Conservation (phyloP, 306 rosid genomes). For the Cucurbita maxima region DNA sequence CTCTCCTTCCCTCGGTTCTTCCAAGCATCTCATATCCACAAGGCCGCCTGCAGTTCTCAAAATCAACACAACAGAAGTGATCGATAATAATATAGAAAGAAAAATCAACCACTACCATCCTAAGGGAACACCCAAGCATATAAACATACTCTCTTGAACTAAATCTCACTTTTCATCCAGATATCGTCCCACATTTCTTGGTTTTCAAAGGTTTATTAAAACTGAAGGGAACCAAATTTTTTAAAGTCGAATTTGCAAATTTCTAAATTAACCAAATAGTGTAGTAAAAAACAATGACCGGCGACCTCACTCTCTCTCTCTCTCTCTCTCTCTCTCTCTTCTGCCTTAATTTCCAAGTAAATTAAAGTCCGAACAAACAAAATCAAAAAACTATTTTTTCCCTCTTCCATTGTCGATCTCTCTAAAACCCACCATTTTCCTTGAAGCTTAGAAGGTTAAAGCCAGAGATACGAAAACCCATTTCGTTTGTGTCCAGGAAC, state of each 20-base stretch:
- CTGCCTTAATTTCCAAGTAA: slow-evolving; percentile 13
- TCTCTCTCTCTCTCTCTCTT: neutral
- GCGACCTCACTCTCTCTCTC: neutral
- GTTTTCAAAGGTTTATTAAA: no score
- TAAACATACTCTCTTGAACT: no score
- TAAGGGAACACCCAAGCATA: no score
- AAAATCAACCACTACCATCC: no score
- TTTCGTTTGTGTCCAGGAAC: neutral
- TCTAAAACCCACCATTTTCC: neutral
- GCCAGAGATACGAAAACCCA: neutral
- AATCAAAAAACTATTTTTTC: neutral
- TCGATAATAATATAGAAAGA: no score
- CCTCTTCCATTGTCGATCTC: neutral
- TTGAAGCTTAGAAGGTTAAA: neutral
- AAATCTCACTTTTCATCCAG: no score
- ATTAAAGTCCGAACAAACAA: neutral
- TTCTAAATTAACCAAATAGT: neutral
- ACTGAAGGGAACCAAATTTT: no score
- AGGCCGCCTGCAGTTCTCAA: no score
- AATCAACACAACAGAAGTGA: no score
- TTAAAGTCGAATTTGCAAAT: neutral
- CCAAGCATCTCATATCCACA: no score
- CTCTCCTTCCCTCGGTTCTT: no score
- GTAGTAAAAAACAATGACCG: neutral
- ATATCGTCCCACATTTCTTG: no score